A percentile compares a stretch with the other conserved stretches of the same genome.
These are phyloP conservation scores for Penicillium crustosum DNA, from an alignment of 2,329 filamentous ascomycete species.

Conservation along the genomic window DNA sequence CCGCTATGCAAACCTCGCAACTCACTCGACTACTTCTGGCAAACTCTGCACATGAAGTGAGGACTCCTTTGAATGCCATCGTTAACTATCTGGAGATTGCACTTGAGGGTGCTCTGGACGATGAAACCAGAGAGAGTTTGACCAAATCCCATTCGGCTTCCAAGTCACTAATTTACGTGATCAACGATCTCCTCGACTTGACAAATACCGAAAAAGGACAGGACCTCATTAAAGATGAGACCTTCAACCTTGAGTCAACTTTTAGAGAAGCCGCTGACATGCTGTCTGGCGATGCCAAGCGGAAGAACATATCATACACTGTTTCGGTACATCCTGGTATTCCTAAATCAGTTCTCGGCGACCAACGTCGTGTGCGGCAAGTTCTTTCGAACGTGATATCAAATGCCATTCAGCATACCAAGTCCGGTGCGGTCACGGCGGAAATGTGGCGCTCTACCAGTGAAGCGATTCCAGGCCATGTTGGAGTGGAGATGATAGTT, in stretches of 20 bases:
- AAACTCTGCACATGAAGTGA: constrained; percentile 88
- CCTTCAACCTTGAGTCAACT: constrained; percentile 70
- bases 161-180: constrained; percentile 89
- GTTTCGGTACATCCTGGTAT: constrained; percentile 67
- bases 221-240: constrained; percentile 74
- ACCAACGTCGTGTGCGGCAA: constrained; percentile 77
- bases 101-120: constrained; percentile 74
- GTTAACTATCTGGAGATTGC: constrained; percentile 95
- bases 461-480: constrained; percentile 53
- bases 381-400: constrained; percentile 79
- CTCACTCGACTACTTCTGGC: constrained; percentile 75
- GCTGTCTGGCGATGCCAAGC: constrained; percentile 70
- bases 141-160: constrained; percentile 85
- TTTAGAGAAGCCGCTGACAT: constrained; percentile 75
- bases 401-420: constrained; percentile 80
- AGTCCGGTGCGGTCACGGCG: constrained; percentile 64
- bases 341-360: constrained; percentile 70
- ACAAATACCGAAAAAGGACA: constrained; percentile 86
- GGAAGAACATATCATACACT: constrained; percentile 72
- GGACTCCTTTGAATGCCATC: constrained; percentile 87
- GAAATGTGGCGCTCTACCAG: constrained; percentile 60
- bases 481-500: constrained; percentile 70
- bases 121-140: constrained; percentile 81
- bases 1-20: constrained; percentile 76
- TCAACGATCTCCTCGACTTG: constrained; percentile 85